Conservation (phyloP, 176 grass and related monocot species). For the Olyra latifolia region DNA sequence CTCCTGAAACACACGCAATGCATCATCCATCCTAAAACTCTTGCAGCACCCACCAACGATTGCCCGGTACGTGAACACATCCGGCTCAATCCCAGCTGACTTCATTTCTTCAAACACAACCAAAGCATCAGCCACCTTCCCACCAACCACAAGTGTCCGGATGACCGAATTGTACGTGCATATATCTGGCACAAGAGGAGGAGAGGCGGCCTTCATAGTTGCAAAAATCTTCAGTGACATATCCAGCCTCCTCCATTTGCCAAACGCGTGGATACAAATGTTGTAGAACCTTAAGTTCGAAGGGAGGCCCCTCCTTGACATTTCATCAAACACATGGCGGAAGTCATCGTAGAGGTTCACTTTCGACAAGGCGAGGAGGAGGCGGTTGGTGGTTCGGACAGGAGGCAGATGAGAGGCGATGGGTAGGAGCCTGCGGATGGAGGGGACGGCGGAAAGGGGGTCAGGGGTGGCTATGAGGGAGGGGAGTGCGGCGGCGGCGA, state of each 20-base stretch:
- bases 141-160: constrained; percentile 50
- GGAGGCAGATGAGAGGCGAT: constrained; percentile 39
- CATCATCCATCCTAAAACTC: constrained; percentile 68
- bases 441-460: constrained; percentile 43
- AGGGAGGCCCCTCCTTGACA: constrained; percentile 53
- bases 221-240: constrained; percentile 60
- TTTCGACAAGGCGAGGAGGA: constrained; percentile 57
- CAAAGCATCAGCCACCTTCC: constrained; percentile 55
- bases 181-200: constrained; percentile 55
- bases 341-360: constrained; percentile 57
- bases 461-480: constrained; percentile 58
- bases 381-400: constrained; percentile 46
- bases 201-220: constrained; percentile 57
- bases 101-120: constrained; percentile 68
- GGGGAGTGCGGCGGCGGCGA: constrained; percentile 61
- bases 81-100: constrained; percentile 48
- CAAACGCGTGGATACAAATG: constrained; percentile 82
- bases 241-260: constrained; percentile 57
- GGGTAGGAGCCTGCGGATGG: constrained; percentile 47
- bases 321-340: constrained; percentile 69
- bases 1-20: constrained; percentile 67
- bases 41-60: constrained; percentile 80
- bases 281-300: constrained; percentile 71
- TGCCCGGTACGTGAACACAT: constrained; percentile 61
- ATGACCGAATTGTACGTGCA: constrained; percentile 85